phyloP scores from a whole-genome alignment of 23 red algal genomes.

The Gracilaria gracilis region DNA sequence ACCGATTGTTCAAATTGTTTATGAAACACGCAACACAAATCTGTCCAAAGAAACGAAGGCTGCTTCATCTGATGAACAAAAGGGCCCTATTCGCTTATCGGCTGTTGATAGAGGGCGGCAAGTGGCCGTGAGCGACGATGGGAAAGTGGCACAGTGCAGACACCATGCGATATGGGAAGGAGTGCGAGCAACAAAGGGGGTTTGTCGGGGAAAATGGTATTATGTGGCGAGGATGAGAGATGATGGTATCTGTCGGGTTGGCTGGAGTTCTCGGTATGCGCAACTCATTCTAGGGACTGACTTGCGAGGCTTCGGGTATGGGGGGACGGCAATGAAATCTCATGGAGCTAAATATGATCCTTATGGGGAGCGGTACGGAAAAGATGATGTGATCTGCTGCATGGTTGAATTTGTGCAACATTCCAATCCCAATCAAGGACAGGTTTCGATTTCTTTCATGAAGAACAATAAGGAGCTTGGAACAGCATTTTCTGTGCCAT shows the following conservation, averaged over 20 bases:
- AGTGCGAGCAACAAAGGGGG: constrained; percentile 63
- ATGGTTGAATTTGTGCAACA: constrained; percentile 75
- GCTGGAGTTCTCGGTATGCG: constrained; percentile 74
- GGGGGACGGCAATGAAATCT: constrained; percentile 86
- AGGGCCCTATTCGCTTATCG: constrained; percentile 52
- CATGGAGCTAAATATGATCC: constrained; percentile 74
- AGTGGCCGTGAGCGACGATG: constrained; percentile 50
- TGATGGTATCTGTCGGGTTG: constrained; percentile 94
- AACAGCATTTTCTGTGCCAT: constrained; percentile 62
- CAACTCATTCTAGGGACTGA: constrained; percentile 84
- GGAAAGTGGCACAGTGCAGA: constrained; percentile 60
- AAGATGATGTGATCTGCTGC: constrained; percentile 69
- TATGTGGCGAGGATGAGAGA: constrained; percentile 68
- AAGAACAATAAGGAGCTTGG: constrained; percentile 80
- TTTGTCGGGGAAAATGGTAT: constrained; percentile 76
- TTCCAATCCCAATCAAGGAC: neutral
- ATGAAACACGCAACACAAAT: constrained; percentile 69
- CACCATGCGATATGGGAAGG: constrained; percentile 74
- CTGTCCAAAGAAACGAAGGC: constrained; percentile 5
- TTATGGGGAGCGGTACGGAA: constrained; percentile 78
- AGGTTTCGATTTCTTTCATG: constrained; percentile 68
- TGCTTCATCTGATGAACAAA: constrained; percentile 7
- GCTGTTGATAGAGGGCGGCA: constrained; percentile 31
- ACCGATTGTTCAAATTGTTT: constrained; percentile 88
- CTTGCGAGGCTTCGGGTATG: constrained; percentile 74